Evolutionary conservation across 1,284 basidiomycete genomes (phyloP).

Genomic region (Moniliella sp.): DNA sequence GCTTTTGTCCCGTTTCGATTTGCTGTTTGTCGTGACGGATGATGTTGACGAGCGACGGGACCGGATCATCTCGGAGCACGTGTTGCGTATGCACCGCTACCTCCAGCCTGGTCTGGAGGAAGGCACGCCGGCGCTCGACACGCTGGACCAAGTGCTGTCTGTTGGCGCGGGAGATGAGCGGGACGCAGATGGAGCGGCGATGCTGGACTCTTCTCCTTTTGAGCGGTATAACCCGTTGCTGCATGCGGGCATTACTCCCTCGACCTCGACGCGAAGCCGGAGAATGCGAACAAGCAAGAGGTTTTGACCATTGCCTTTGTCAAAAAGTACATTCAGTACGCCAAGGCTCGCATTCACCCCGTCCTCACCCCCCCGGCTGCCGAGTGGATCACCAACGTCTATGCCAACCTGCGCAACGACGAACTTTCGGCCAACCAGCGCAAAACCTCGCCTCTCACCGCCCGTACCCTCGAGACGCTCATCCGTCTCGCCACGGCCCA

Average conservation of each 20-base stretch:
- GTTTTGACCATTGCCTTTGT: conserved; percentile 79
- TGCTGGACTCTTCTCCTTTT: conserved; percentile 34
- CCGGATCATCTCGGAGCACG: conserved; percentile 85
- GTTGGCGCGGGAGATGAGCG: conserved; percentile 20
- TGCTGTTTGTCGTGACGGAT: conserved; percentile 92
- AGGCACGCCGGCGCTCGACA: conserved; percentile 59
- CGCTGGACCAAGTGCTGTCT: conserved; percentile 41
- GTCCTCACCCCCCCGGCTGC: conserved; percentile 75
- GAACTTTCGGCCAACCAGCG: conserved; percentile 73
- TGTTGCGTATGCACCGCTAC: conserved; percentile 89
- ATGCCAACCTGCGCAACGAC: conserved; percentile 75
- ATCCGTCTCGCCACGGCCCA: conserved; percentile 95
- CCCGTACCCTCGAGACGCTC: conserved; percentile 91
- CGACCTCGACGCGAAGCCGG: conserved; percentile 35
- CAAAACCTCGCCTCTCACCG: conserved; percentile 89
- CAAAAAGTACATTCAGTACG: conserved; percentile 97
- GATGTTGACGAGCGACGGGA: conserved; percentile 88
- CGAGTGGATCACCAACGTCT: conserved; percentile 79
- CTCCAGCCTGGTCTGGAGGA: conserved; percentile 87
- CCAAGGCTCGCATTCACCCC: conserved; percentile 54
- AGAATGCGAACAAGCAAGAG: conserved; percentile 46
- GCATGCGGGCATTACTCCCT: conserved; percentile 55
- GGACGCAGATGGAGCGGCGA: conserved; percentile 15
- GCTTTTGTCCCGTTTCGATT: conserved; percentile 89
- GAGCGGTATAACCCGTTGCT: conserved; percentile 91